Conservation (phyloP, 2,329 filamentous ascomycete species). For the Amesomyces nigricolor region DNA sequence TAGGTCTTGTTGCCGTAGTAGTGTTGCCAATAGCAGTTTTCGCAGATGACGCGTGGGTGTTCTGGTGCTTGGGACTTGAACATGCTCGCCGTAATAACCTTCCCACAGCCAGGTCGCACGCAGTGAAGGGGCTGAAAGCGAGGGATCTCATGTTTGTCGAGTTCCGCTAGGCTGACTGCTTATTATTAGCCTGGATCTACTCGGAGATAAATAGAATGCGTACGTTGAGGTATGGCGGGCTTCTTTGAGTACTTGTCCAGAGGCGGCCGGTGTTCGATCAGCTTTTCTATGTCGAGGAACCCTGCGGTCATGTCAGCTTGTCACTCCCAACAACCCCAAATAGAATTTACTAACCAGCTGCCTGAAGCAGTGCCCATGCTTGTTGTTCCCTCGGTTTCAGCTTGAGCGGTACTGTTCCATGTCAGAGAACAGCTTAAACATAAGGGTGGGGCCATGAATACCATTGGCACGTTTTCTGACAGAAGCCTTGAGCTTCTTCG, state of each 20-base stretch:
- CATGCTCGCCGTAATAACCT: background rate
- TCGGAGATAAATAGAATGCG: background rate
- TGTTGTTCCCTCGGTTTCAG: background rate
- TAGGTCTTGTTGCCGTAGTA: slow-evolving; percentile 2
- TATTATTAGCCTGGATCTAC: no score
- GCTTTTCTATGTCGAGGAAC: background rate
- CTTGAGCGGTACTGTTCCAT: background rate
- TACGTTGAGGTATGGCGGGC: background rate
- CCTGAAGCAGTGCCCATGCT: background rate
- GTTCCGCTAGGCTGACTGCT: background rate
- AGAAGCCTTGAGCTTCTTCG: background rate
- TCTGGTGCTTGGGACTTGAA: background rate
- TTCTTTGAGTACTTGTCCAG: background rate
- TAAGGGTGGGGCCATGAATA: background rate
- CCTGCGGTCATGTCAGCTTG: background rate
- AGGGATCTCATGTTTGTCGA: background rate
- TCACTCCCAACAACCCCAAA: background rate
- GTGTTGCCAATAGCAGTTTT: slow-evolving; percentile 1
- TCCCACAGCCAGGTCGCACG: background rate
- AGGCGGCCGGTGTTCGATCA: background rate
- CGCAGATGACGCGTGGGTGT: background rate
- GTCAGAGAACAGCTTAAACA: background rate
- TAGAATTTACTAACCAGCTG: background rate
- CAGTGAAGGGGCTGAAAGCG: background rate
- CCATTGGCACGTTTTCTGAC: background rate